phyloP scores from a whole-genome alignment of 108 stramenopile genomes.

The Skeletonema menzelii region DNA sequence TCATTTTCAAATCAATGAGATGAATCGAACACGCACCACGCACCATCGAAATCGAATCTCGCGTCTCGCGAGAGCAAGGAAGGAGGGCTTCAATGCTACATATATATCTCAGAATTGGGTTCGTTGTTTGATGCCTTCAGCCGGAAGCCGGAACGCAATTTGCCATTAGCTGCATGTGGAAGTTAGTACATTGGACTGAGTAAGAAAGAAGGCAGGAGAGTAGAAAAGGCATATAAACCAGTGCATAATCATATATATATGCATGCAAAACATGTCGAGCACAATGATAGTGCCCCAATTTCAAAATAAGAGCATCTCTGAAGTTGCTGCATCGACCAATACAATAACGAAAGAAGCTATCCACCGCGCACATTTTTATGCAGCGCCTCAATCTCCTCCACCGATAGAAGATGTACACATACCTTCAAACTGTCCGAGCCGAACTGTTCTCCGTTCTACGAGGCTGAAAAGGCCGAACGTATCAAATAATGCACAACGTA shows the following conservation, averaged over 20 bases:
- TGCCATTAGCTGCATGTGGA: no score
- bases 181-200: no score
- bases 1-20: no score
- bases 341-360: background rate
- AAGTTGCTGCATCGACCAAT: background rate
- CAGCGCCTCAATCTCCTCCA: background rate
- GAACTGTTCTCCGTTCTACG: background rate
- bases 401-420: background rate
- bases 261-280: constrained; percentile 1
- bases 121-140: no score
- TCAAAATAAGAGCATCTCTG: background rate
- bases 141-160: no score
- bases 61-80: no score
- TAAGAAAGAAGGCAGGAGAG: background rate
- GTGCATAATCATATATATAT: no score
- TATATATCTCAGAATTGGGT: no score
- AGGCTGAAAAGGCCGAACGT: background rate
- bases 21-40: no score
- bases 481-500: constrained; percentile 16
- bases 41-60: no score
- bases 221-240: no score
- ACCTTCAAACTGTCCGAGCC: background rate
- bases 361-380: background rate
- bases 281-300: background rate
- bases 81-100: no score